These are phyloP conservation scores for Colletotrichum liriopes DNA, from an alignment of 2,329 filamentous ascomycete species.

Conservation along the genomic window DNA sequence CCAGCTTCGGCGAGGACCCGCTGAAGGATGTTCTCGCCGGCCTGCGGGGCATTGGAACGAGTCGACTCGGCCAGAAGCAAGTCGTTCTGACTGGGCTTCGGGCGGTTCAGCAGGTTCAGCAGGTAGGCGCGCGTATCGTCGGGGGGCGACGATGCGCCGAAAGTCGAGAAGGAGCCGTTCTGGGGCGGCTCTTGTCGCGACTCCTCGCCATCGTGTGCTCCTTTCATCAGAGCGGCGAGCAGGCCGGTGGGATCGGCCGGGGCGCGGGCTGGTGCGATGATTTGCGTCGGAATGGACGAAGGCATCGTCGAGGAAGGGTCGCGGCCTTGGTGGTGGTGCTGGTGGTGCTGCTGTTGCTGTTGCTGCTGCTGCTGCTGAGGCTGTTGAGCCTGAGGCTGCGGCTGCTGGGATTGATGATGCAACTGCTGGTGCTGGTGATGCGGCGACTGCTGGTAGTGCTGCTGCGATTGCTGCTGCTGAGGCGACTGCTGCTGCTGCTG, in stretches of 20 bases:
- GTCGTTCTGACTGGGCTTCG: constrained; percentile 76
- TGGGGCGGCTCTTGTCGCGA: constrained; percentile 49
- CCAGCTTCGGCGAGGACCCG: constrained; percentile 39
- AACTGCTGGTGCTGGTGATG: constrained; percentile 44
- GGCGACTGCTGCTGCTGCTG: constrained; percentile 49
- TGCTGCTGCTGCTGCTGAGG: constrained; percentile 49
- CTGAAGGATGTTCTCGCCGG: constrained; percentile 43
- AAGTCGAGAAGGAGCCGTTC: constrained; percentile 53
- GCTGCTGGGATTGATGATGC: constrained; percentile 42
- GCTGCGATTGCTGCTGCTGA: constrained; percentile 32
- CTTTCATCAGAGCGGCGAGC: constrained; percentile 74
- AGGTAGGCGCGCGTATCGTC: constrained; percentile 88
- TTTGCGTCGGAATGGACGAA: constrained; percentile 55
- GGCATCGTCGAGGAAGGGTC: constrained; percentile 48
- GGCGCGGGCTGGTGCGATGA: constrained; percentile 72
- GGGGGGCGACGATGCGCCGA: constrained; percentile 67
- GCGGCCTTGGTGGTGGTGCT: constrained; percentile 47
- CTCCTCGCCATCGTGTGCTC: constrained; percentile 66
- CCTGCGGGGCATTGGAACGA: constrained; percentile 51
- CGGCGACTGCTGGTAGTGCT: constrained; percentile 36
- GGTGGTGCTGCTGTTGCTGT: constrained; percentile 47
- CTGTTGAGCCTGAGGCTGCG: constrained; percentile 45
- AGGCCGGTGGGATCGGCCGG: constrained; percentile 71
- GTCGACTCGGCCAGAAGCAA: constrained; percentile 59
- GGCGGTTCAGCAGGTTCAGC: constrained; percentile 86